Percentiles rank a stretch among this genome's conserved stretches.
Conservation (phyloP, 345 rosid genomes). For the Trapa bicornis region DNA sequence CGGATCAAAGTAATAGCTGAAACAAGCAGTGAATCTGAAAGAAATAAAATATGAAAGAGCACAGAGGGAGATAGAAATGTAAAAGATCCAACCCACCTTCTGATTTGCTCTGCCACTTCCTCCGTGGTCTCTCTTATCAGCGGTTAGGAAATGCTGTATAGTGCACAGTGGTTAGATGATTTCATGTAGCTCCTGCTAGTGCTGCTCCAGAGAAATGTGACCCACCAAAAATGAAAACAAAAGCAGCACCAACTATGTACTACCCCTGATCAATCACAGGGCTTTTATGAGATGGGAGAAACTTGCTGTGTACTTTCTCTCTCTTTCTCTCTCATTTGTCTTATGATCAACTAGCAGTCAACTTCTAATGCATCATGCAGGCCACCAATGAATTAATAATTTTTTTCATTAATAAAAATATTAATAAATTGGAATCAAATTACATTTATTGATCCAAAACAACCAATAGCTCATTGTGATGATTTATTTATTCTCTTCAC, state of each 20-base stretch:
- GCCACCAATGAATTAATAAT: constrained; percentile 4
- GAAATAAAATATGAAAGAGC: background rate
- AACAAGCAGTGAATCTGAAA: background rate
- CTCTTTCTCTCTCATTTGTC: constrained; percentile 6
- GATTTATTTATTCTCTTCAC: too few relatives aligned
- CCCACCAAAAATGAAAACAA: background rate
- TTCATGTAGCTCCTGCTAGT: background rate
- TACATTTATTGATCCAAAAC: too few relatives aligned
- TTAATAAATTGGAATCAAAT: too few relatives aligned
- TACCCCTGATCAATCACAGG: background rate
- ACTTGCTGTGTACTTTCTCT: constrained; percentile 7
- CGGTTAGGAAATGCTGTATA: background rate
- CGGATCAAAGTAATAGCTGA: background rate
- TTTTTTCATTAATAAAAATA: too few relatives aligned
- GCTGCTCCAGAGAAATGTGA: too few relatives aligned
- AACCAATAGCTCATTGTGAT: too few relatives aligned
- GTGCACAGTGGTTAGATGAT: background rate
- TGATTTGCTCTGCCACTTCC: background rate
- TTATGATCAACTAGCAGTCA: constrained; percentile 24
- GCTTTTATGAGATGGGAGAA: background rate
- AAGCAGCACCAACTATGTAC: background rate
- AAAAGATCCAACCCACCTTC: background rate
- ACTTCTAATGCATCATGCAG: constrained; percentile 11
- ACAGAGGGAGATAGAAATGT: too few relatives aligned
- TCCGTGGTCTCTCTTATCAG: background rate